Conservation (phyloP, 1,284 basidiomycete genomes). For the Phylloboletellus chloephorus region DNA sequence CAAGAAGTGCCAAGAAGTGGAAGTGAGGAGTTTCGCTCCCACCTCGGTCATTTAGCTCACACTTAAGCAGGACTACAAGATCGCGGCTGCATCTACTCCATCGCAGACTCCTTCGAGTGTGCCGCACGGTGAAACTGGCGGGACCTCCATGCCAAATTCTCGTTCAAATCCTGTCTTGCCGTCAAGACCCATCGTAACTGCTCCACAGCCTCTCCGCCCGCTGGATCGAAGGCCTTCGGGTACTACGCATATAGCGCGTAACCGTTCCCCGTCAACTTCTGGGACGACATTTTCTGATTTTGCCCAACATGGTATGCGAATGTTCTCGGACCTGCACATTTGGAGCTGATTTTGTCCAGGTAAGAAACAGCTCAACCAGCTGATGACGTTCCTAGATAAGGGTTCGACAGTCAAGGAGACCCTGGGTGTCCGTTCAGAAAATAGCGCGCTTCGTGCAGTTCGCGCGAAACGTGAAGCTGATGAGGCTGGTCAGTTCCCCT, state of each 20-base stretch:
- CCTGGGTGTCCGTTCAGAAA: constrained; percentile 52
- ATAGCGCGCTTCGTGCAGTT: constrained; percentile 63
- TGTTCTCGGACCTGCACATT: background rate
- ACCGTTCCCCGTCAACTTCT: constrained; percentile 65
- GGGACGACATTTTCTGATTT: constrained; percentile 69
- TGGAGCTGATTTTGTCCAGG: constrained; percentile 37
- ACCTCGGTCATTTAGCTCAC: constrained; percentile 11
- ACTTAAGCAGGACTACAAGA: constrained; percentile 53
- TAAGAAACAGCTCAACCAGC: constrained; percentile 71
- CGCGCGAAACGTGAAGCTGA: constrained; percentile 87
- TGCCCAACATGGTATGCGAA: constrained; percentile 61
- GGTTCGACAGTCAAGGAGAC: constrained; percentile 55
- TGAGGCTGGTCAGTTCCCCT: constrained; percentile 65
- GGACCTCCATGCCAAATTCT: constrained; percentile 29
- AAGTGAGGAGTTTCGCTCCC: constrained; percentile 43
- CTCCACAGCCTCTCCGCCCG: constrained; percentile 66
- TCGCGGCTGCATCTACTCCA: constrained; percentile 39
- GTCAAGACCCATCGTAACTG: constrained; percentile 45
- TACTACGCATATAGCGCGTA: constrained; percentile 47
- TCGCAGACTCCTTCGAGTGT: constrained; percentile 21
- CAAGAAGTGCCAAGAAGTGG: constrained; percentile 78
- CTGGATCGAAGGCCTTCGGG: constrained; percentile 70
- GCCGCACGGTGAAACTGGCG: constrained; percentile 17
- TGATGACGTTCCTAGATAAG: constrained; percentile 75
- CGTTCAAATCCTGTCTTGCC: constrained; percentile 33